Base-by-base conservation (phyloP, 176 grass and related monocot genomes). In the Triticum turgidum region DNA sequence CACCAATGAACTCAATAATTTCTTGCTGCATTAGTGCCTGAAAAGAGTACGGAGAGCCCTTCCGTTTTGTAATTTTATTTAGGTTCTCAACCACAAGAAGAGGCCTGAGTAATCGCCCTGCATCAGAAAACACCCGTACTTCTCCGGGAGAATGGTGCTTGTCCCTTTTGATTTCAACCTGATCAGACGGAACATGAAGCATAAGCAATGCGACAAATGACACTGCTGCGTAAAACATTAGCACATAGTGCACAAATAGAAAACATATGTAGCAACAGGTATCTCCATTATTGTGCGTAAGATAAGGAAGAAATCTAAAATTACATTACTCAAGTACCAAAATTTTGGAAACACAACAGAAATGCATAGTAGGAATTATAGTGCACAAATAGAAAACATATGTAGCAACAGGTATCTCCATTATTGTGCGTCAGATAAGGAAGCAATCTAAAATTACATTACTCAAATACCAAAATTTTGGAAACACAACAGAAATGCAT, bases 161-260 rank as follows among this genome's bases (percentile, higher is more conserved):
- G 79, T 98, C 96, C 87, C 84, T 85, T 86, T 98, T 98, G 81
- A 98, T 98, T 86, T 96, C 93, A 88, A 96, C 93, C 96, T 98
- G 89, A 77, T 64, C 58, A 89, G 30, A 84, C 82, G 45, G 32
- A 82, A 70, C 34, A 42, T 63, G 13, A 41, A 69, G 30, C 49
- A 58, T 61, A 9, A 69, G n/a, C 37, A 87, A 73, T 32, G n/a
- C 17, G 75, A 80, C 38, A 83, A 62, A 61, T 42, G 30, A 39
- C 13, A 67, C 32, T 42, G 63, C 65, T 5, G 18, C 32, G 20
- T 83, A 25, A 33, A 65, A 65, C 76, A 34, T 72, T 84, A 65
- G 59, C 65, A 80, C 20, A 73, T 49, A 39, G 3, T 51, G 30
- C 11, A 3, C 66, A 75, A 76, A 69, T 5, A 32, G 27, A 76